Conservation (phyloP, 495 filamentous ascomycete species). For the Aspergillus nidulans region DNA sequence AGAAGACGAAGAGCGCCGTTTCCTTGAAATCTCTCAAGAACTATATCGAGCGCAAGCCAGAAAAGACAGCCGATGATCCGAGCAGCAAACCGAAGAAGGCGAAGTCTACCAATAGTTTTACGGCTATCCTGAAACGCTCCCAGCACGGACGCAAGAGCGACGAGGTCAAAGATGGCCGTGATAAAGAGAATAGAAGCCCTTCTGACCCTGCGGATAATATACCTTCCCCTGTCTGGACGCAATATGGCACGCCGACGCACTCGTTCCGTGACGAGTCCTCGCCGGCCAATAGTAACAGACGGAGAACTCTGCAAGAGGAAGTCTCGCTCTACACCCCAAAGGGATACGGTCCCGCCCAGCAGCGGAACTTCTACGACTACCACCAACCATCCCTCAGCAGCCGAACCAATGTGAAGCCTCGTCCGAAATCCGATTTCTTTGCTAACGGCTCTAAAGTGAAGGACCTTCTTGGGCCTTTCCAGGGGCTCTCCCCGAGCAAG, state of each 20-base stretch:
- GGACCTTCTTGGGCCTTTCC: slow-evolving; percentile 28
- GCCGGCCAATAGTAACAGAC: slow-evolving; percentile 34
- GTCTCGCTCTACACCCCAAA: slow-evolving; percentile 57
- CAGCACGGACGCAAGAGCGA: slow-evolving; percentile 40
- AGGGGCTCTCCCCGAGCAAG: slow-evolving; percentile 25
- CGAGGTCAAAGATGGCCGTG: slow-evolving; percentile 44
- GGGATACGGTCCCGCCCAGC: slow-evolving; percentile 59
- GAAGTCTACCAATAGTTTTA: slow-evolving; percentile 77
- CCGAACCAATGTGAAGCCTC: slow-evolving; percentile 30
- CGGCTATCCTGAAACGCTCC: slow-evolving; percentile 47
- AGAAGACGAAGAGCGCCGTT: slow-evolving; percentile 63
- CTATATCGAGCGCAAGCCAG: slow-evolving; percentile 53
- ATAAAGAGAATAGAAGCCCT: slow-evolving; percentile 75
- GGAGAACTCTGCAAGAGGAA: slow-evolving; percentile 49
- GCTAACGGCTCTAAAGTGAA: slow-evolving; percentile 34
- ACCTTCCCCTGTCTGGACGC: slow-evolving; percentile 67
- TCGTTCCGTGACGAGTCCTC: slow-evolving; percentile 37
- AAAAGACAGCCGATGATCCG: slow-evolving; percentile 30
- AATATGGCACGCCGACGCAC: slow-evolving; percentile 30
- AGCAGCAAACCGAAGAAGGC: slow-evolving; percentile 68
- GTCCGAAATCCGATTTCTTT: slow-evolving; percentile 54
- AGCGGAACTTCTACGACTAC: slow-evolving; percentile 59
- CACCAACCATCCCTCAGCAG: slow-evolving; percentile 51
- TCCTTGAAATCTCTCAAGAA: slow-evolving; percentile 58
- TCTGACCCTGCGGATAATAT: slow-evolving; percentile 41